A percentile compares a stretch with the other conserved stretches of the same genome.
Conservation (phyloP, 2,329 filamentous ascomycete species). For the Penicillium oxalicum region DNA sequence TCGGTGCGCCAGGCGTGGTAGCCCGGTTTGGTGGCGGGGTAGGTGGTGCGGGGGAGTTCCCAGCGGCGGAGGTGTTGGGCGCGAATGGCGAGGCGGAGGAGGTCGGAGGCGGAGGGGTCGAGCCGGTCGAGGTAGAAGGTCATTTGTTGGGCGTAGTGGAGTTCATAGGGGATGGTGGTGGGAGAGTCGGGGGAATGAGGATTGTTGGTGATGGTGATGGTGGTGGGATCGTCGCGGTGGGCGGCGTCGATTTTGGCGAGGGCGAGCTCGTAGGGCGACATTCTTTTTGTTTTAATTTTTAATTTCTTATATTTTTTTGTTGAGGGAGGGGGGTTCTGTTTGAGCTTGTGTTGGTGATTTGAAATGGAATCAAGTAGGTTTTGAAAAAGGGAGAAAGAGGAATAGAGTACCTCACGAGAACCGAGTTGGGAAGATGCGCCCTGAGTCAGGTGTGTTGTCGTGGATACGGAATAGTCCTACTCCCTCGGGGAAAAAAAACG, state of each 20-base stretch:
- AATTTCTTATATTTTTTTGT: too few species aligned
- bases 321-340: too few species aligned
- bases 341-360: not conserved
- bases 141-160: conserved; percentile 77
- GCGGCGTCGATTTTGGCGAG: too few species aligned
- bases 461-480: too few species aligned
- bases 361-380: not conserved
- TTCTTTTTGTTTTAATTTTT: too few species aligned
- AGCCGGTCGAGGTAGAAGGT: conserved; percentile 63
- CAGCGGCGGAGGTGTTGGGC: conserved; percentile 82
- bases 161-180: conserved; percentile 61
- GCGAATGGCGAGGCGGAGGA: conserved; percentile 68
- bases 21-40: conserved; percentile 67
- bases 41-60: conserved; percentile 69
- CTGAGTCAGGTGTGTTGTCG: too few species aligned
- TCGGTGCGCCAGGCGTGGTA: conserved; percentile 76
- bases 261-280: too few species aligned
- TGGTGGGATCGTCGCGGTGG: too few species aligned
- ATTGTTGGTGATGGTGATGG: too few species aligned
- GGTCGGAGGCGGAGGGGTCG: conserved; percentile 56
- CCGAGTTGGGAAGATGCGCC: too few species aligned
- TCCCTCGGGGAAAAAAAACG: too few species aligned
- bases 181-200: conserved; percentile 54
- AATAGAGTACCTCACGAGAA: too few species aligned
- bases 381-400: not conserved